Percentiles rank a stretch among this genome's conserved stretches.
phyloP scores from a whole-genome alignment of 1,139 yeast genomes.

The Saccharomycopsis crataegensis region DNA sequence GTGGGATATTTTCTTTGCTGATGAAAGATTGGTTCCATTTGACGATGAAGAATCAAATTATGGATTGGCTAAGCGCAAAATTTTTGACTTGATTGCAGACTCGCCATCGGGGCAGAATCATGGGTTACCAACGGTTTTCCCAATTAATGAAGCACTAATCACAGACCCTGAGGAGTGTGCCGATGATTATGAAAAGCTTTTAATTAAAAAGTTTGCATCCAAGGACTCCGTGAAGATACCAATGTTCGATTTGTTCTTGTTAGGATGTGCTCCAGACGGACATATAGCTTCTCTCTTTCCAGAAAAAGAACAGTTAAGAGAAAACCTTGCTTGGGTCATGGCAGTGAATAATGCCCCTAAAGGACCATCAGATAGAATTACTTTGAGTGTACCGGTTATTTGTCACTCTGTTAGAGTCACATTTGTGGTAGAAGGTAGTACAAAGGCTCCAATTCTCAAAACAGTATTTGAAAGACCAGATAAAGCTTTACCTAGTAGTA shows the following conservation, averaged over 20 bases:
- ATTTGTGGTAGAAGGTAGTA: slow-evolving; percentile 91
- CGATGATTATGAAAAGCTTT: slow-evolving; percentile 78
- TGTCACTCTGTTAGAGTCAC: slow-evolving; percentile 91
- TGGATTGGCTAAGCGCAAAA: slow-evolving; percentile 77
- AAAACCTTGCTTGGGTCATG: slow-evolving; percentile 91
- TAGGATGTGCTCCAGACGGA: slow-evolving; percentile 99
- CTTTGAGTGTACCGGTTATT: slow-evolving; percentile 89
- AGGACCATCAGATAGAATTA: slow-evolving; percentile 82
- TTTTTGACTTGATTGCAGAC: slow-evolving; percentile 55
- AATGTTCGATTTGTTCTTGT: slow-evolving; percentile 78
- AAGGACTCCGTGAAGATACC: slow-evolving; percentile 94
- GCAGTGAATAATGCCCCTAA: slow-evolving; percentile 91
- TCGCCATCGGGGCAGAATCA: slow-evolving; percentile 8
- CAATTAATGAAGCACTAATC: slow-evolving; percentile 70
- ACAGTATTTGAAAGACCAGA: slow-evolving; percentile 96
- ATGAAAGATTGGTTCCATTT: slow-evolving; percentile 90
- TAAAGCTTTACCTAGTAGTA: slow-evolving; percentile 88
- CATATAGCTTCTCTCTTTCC: slow-evolving; percentile 96
- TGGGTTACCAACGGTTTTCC: slow-evolving; percentile 63
- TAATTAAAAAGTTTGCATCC: slow-evolving; percentile 88
- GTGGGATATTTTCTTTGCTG: slow-evolving; percentile 97
- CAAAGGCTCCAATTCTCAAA: slow-evolving; percentile 89
- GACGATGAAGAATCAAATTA: slow-evolving; percentile 78
- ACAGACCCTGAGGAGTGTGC: slow-evolving; percentile 85
- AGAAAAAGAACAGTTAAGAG: slow-evolving; percentile 80